A percentile compares a stretch with the other conserved stretches of the same genome.
phyloP scores from a whole-genome alignment of 2,329 filamentous ascomycete genomes.

The Monosporascus sp. region DNA sequence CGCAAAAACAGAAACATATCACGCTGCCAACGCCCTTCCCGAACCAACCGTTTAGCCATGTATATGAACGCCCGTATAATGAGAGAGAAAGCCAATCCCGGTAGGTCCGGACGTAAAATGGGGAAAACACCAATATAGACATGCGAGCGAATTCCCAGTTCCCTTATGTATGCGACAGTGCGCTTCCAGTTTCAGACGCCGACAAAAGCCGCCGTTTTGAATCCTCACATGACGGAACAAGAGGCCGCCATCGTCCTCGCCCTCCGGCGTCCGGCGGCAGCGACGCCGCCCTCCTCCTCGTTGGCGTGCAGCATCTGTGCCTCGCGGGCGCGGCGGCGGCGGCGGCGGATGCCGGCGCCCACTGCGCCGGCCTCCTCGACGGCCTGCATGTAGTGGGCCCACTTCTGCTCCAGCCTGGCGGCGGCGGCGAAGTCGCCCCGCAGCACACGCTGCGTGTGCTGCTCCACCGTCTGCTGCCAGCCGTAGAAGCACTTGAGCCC shows the following conservation, averaged over 20 bases:
- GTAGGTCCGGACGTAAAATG: too few species aligned
- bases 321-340: constrained; percentile 73
- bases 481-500: constrained; percentile 90
- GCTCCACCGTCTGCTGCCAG: constrained; percentile 91
- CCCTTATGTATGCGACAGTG: neutral
- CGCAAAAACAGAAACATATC: too few species aligned
- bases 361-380: constrained; percentile 73
- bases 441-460: constrained; percentile 83
- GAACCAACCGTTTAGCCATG: too few species aligned
- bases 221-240: constrained; percentile 57
- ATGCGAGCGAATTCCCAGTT: neutral
- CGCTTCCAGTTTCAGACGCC: neutral
- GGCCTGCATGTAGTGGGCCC: constrained; percentile 91
- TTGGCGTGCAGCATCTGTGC: constrained; percentile 74
- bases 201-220: neutral
- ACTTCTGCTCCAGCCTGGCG: constrained; percentile 76
- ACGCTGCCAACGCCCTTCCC: too few species aligned
- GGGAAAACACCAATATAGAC: neutral
- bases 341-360: constrained; percentile 60
- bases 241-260: constrained; percentile 55
- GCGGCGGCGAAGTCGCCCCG: constrained; percentile 71
- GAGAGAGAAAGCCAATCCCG: too few species aligned
- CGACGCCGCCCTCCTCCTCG: constrained; percentile 65
- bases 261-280: constrained; percentile 48
- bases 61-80: too few species aligned